Evolutionary conservation across 2,329 filamentous ascomycete species (phyloP).

Genomic region (Aureobasidium sp.): DNA sequence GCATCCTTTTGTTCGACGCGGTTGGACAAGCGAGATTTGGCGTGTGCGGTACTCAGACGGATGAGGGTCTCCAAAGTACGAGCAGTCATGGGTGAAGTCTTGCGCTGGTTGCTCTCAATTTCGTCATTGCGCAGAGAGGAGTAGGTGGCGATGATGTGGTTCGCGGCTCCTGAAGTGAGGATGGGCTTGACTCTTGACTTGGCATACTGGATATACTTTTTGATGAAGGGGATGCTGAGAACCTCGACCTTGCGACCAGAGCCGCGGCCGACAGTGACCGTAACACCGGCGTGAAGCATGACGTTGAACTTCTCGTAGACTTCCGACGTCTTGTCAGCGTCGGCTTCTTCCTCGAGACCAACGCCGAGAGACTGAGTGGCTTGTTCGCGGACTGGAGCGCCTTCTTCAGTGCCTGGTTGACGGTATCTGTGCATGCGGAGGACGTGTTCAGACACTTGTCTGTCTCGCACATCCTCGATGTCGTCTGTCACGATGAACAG

Average conservation of each 20-base stretch:
- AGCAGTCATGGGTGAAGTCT: conserved; percentile 91
- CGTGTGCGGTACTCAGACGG: conserved; percentile 90
- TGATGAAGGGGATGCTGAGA: conserved; percentile 94
- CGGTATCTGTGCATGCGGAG: conserved; percentile 96
- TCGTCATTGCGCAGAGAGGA: conserved; percentile 92
- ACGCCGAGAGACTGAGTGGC: conserved; percentile 78
- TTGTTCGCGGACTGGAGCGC: conserved; percentile 87
- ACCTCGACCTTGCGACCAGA: conserved; percentile 74
- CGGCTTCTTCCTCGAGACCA: conserved; percentile 69
- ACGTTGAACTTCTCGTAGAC: conserved; percentile 95
- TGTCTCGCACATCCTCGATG: conserved; percentile 87
- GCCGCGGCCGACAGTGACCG: conserved; percentile 65
- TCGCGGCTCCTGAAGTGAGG: conserved; percentile 82
- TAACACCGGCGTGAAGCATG: conserved; percentile 91
- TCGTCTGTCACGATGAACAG: conserved; percentile 97
- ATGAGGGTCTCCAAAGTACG: conserved; percentile 98
- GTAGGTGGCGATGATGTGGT: conserved; percentile 86
- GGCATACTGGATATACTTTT: conserved; percentile 98
- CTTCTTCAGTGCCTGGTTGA: conserved; percentile 86
- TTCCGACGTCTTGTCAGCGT: conserved; percentile 70
- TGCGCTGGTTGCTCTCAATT: conserved; percentile 85
- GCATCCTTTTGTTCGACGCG: conserved; percentile 87
- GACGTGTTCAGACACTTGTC: conserved; percentile 91
- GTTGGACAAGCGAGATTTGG: conserved; percentile 82
- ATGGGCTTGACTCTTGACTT: conserved; percentile 87